Base-by-base conservation (phyloP, 176 grass and related monocot species). In the Metroxylon sagu region DNA sequence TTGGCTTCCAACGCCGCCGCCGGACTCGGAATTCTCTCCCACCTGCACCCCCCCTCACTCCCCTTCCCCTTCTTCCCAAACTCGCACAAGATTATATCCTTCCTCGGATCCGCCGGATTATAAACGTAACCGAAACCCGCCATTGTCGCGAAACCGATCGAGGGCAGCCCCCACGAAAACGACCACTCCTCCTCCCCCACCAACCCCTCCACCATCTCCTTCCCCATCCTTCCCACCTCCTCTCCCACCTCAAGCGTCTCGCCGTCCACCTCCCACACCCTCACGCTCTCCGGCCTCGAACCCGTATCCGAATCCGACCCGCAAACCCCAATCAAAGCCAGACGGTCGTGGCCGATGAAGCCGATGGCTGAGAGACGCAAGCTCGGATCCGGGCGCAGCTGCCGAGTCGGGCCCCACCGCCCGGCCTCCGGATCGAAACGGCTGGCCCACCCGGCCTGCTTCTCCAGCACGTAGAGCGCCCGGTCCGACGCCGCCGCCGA, bases 51-150 rank as follows among this genome's bases (percentile, higher is more conserved):
- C 5, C 52, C 53, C 19, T 10, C 35, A 14, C 14, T 62, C 0
- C 23, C 67, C 12, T 26, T 17, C 1, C 18, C 14, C 57, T 27
- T 18, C 57, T 6, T 2, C 49, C 15, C 23, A 14, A 61, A 27
- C 80, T 74, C 71, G 86, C 80, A 77, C 89, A 90, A 0, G 83
- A 71, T 78, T n/a, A 85, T 43, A 14, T 43, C 88, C 48, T 79
- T 79, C 48, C 19, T 19, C 66, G 70, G 76, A 63, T 85, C 76
- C 16, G 79, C 71, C 55, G 81, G 70, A 71, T 98, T 98, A 79
- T 89, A 98, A 57, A 98, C 75, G 65, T 98, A 98, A 0, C 87
- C 93, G n/a, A 76, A 85, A 0, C 60, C 18, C 53, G 66, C 70
- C 56, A 56, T 72, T 56, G 87, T 78, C 84, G 85, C 69, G 25